phyloP scores from a whole-genome alignment of 495 filamentous ascomycete species.

The Penicillium pulvis region DNA sequence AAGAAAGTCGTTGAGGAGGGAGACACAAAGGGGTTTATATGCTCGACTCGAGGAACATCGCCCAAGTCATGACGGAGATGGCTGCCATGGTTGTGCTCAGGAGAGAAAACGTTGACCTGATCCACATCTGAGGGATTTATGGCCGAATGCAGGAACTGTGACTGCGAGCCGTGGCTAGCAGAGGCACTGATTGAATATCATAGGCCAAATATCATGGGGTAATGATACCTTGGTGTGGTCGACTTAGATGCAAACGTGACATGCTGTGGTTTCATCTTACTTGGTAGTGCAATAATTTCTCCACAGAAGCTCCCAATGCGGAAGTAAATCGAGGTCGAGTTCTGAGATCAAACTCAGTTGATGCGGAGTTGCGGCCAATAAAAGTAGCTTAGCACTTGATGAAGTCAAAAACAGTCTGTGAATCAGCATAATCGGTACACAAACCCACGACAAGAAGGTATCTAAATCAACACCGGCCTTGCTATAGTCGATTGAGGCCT shows the following conservation, averaged over 20 bases:
- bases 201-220: constrained; percentile 16
- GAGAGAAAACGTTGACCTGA: constrained; percentile 30
- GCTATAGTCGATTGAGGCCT: neutral
- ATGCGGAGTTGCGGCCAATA: neutral
- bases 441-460: too few relatives aligned
- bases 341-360: too few relatives aligned
- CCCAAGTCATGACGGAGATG: constrained; percentile 22
- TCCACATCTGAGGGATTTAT: constrained; percentile 19
- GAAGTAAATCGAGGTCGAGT: constrained; percentile 18
- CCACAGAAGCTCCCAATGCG: constrained; percentile 33
- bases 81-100: constrained; percentile 39
- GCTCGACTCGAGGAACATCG: constrained; percentile 14
- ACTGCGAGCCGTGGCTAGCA: constrained; percentile 25
- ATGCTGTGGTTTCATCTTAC: constrained; percentile 35
- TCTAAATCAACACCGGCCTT: neutral
- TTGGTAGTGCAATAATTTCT: neutral
- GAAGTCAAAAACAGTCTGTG: neutral
- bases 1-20: constrained; percentile 2
- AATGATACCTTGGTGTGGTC: constrained; percentile 19
- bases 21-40: constrained; percentile 36
- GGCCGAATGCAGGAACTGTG: constrained; percentile 28
- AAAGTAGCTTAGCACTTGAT: neutral
- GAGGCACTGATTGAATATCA: constrained; percentile 22
- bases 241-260: constrained; percentile 35
- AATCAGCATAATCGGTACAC: too few relatives aligned